Conservation (phyloP, 768 basidiomycete species). For the Trametes cinnabarina region DNA sequence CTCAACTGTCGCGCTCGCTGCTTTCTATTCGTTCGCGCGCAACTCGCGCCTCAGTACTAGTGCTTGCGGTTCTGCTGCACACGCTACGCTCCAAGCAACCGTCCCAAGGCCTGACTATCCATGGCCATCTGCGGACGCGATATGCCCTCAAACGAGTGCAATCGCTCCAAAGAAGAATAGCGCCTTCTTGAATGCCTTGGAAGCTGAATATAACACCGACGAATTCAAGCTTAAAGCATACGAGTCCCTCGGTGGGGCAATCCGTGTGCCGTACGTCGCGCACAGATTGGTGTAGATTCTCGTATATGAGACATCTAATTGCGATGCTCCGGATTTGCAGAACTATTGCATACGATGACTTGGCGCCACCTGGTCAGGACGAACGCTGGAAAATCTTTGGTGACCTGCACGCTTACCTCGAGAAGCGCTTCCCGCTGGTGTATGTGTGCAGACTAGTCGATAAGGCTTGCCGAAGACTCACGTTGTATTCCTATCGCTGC, state of each 20-base stretch:
- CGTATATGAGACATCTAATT: neutral
- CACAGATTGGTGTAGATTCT: no score
- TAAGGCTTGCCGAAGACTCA: no score
- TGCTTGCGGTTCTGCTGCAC: neutral
- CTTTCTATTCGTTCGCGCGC: neutral
- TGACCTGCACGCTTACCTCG: slow-evolving; percentile 36
- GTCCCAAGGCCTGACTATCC: neutral
- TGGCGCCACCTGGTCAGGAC: slow-evolving; percentile 28
- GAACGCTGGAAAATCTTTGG: slow-evolving; percentile 36
- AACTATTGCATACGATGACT: slow-evolving; percentile 31
- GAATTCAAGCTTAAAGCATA: slow-evolving; percentile 16
- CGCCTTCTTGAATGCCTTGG: slow-evolving; percentile 8
- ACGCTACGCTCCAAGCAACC: neutral
- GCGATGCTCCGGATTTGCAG: slow-evolving; percentile 3
- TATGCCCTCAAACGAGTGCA: slow-evolving; percentile 10
- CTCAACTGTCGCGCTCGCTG: neutral
- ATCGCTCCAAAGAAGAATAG: slow-evolving; percentile 6
- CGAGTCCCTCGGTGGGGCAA: slow-evolving; percentile 17
- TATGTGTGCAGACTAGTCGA: slow-evolving; percentile 21
- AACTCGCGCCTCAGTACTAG: neutral
- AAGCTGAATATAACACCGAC: slow-evolving; percentile 2
- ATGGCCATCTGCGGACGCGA: neutral
- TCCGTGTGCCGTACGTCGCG: slow-evolving; percentile 18
- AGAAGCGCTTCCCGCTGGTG: slow-evolving; percentile 39
- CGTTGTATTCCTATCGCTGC: neutral